A percentile compares a stretch with the other conserved stretches of the same genome.
These are phyloP conservation scores for Vinca minor DNA, from an alignment of 257 asterid species.

Conservation along the genomic window DNA sequence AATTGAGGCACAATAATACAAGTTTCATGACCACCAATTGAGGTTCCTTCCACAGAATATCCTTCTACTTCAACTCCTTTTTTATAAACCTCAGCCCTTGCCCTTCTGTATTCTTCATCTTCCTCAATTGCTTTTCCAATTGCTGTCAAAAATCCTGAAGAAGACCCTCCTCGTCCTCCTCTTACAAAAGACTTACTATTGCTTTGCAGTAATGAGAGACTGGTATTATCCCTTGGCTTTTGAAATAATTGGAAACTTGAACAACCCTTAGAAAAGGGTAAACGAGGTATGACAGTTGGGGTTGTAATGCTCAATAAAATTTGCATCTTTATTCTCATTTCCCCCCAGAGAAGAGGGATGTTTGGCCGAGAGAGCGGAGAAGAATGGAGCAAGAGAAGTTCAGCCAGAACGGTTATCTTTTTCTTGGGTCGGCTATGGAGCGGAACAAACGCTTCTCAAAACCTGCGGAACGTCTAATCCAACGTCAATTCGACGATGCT, in stretches of 20 bases:
- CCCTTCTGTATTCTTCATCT: constrained; percentile 91
- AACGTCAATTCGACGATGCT: too few species aligned
- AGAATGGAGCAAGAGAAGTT: background rate
- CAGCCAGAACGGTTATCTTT: background rate
- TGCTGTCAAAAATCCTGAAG: constrained; percentile 62
- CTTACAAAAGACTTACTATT: constrained; percentile 9
- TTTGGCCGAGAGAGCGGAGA: background rate
- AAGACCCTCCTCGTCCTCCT: constrained; percentile 17
- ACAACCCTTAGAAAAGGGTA: background rate
- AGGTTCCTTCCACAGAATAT: constrained; percentile 70
- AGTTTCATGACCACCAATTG: constrained; percentile 93
- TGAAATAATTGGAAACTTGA: background rate
- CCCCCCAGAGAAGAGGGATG: too few species aligned
- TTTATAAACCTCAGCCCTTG: constrained; percentile 75
- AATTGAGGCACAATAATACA: constrained; percentile 90
- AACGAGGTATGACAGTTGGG: background rate
- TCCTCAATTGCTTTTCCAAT: constrained; percentile 73
- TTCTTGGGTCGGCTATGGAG: too few species aligned
- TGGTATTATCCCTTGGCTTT: background rate
- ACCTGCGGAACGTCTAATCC: too few species aligned
- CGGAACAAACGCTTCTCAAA: too few species aligned
- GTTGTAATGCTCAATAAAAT: background rate
- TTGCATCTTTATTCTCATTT: background rate
- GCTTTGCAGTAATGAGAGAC: background rate
- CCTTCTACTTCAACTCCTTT: constrained; percentile 59